A percentile compares a stretch with the other conserved stretches of the same genome.
Conservation (phyloP, 805 yeast species). For the Teunomyces tritomae region DNA sequence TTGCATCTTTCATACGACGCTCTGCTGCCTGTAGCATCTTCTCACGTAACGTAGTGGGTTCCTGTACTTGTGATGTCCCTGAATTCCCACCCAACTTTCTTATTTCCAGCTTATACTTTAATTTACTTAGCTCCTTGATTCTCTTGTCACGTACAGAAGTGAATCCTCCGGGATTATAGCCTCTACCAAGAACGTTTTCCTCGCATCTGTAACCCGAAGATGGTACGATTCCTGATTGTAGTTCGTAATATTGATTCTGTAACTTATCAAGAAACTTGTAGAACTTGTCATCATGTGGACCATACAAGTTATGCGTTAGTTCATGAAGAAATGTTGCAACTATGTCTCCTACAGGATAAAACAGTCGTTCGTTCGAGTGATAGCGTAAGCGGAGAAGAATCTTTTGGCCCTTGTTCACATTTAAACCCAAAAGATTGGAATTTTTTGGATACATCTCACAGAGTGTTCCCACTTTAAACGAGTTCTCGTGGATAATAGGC, state of each 20-base stretch:
- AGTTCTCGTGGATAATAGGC: conserved; percentile 70
- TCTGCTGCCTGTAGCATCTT: conserved; percentile 62
- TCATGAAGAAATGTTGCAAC: conserved; percentile 89
- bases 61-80: neutral
- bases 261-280: conserved; percentile 64
- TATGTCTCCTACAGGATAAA: conserved; percentile 62
- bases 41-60: conserved; percentile 32
- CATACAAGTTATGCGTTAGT: conserved; percentile 72
- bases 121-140: conserved; percentile 36
- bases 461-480: conserved; percentile 62
- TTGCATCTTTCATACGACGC: conserved; percentile 51
- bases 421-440: conserved; percentile 67
- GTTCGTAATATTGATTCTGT: conserved; percentile 46
- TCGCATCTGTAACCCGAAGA: conserved; percentile 51
- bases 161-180: conserved; percentile 14
- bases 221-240: conserved; percentile 42
- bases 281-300: conserved; percentile 77
- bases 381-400: conserved; percentile 70
- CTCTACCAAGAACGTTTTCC: conserved; percentile 44
- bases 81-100: conserved; percentile 28
- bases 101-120: conserved; percentile 39
- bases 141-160: conserved; percentile 34
- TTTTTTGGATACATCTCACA: conserved; percentile 82
- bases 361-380: conserved; percentile 48
- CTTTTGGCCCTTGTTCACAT: conserved; percentile 74